Percentiles rank a stretch among this genome's conserved stretches.
Conservation (phyloP, 2,329 filamentous ascomycete species). For the Trichoderma sp. region DNA sequence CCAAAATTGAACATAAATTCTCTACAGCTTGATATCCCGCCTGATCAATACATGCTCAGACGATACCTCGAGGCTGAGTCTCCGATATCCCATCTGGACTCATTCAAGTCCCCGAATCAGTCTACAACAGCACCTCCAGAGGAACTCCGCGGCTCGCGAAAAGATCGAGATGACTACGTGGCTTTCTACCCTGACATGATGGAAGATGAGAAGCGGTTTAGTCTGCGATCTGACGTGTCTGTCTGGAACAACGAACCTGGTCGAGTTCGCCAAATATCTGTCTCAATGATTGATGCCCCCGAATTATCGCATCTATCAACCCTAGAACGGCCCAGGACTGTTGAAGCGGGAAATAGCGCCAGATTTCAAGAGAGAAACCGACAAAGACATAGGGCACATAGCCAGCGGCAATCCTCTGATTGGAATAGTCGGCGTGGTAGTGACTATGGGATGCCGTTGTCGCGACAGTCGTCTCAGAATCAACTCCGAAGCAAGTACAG, state of each 20-base stretch:
- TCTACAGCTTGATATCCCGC: not conserved
- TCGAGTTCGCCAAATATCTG: constrained; percentile 10
- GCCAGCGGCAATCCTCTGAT: constrained; percentile 4
- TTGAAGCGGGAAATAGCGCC: not conserved
- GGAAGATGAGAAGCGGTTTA: constrained; percentile 18
- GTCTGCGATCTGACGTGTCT: constrained; percentile 25
- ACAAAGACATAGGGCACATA: not conserved
- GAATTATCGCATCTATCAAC: constrained; percentile 5
- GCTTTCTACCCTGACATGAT: not conserved
- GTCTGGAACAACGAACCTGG: constrained; percentile 25
- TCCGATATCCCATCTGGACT: not conserved
- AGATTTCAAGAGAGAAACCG: not conserved
- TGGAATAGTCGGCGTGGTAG: constrained; percentile 3
- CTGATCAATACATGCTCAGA: constrained; percentile 19
- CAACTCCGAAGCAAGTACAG: constrained; percentile 10
- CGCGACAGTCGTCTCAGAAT: constrained; percentile 10
- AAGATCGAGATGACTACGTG: not conserved
- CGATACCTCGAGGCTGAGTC: constrained; percentile 19
- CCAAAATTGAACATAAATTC: not conserved
- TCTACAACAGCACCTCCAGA: not conserved
- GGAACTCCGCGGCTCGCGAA: not conserved
- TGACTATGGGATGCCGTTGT: constrained; percentile 2
- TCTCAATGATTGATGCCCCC: constrained; percentile 12
- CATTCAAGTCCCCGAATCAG: not conserved
- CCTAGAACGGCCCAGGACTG: not conserved